phyloP scores from a whole-genome alignment of 768 basidiomycete genomes.

The Fomitopsis pulvina region DNA sequence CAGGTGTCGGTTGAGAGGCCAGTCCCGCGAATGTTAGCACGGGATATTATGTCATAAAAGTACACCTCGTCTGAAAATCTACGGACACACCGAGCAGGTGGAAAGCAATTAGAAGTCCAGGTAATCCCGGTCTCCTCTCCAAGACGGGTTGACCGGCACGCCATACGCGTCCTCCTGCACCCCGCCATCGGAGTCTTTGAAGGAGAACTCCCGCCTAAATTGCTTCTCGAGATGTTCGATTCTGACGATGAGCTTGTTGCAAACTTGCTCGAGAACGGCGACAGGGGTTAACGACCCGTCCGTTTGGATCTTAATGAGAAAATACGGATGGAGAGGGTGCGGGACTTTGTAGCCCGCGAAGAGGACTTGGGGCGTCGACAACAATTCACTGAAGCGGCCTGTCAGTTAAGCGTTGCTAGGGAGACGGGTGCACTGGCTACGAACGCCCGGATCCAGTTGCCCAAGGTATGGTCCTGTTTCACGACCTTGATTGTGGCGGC shows the following conservation, averaged over 20 bases:
- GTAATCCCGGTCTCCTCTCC: slow-evolving; percentile 6
- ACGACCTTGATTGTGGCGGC: slow-evolving; percentile 91
- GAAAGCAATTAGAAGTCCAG: slow-evolving; percentile 2
- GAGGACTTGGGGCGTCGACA: slow-evolving; percentile 78
- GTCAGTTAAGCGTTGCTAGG: not conserved
- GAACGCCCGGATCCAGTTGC: slow-evolving; percentile 93
- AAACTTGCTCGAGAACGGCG: slow-evolving; percentile 76
- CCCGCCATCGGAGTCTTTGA: slow-evolving; percentile 46
- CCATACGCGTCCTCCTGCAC: slow-evolving; percentile 26
- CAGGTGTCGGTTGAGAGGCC: no score
- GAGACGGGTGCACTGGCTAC: slow-evolving; percentile 25
- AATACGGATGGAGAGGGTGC: slow-evolving; percentile 91
- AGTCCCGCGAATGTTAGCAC: no score
- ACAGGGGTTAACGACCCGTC: slow-evolving; percentile 83
- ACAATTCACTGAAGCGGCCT: slow-evolving; percentile 64
- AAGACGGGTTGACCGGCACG: not conserved
- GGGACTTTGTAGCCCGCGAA: slow-evolving; percentile 99
- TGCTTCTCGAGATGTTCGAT: slow-evolving; percentile 62
- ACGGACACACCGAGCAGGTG: not conserved
- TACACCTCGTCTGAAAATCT: not conserved
- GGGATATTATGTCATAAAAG: no score
- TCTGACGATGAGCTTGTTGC: slow-evolving; percentile 64
- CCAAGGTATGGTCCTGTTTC: slow-evolving; percentile 97
- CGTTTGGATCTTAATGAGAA: slow-evolving; percentile 93
- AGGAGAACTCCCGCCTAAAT: slow-evolving; percentile 79